Conservation (phyloP, 2,329 filamentous ascomycete genomes). For the Arthrobotrys sinensis region DNA sequence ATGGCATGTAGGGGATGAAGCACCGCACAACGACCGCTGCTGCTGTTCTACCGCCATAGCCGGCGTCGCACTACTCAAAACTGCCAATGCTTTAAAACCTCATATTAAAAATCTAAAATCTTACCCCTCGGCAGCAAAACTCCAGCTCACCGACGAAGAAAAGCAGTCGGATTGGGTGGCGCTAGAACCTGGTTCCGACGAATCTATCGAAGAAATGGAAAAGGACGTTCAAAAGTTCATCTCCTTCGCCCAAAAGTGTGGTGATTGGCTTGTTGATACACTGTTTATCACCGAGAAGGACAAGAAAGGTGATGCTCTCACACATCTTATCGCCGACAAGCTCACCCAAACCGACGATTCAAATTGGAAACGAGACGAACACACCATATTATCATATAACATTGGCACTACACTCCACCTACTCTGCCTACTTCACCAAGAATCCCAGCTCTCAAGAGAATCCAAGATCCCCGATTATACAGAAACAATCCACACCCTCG, state of each 20-base stretch:
- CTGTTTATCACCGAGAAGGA: conserved; percentile 50
- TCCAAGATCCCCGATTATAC: conserved; percentile 22
- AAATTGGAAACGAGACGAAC: conserved; percentile 49
- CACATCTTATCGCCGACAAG: conserved; percentile 54
- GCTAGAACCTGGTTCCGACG: conserved; percentile 43
- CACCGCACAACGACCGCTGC: conserved; percentile 51
- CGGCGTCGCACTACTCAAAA: conserved; percentile 39
- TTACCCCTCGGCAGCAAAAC: conserved; percentile 16
- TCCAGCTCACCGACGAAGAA: conserved; percentile 59
- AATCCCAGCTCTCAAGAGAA: conserved; percentile 18
- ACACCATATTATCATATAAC: conserved; percentile 54
- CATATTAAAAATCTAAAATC: conserved; percentile 46
- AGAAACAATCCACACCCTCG: conserved; percentile 49
- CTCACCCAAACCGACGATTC: conserved; percentile 49
- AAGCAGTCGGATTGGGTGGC: conserved; percentile 57
- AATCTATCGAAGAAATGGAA: conserved; percentile 48
- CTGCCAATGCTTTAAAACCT: conserved; percentile 39
- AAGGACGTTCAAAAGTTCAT: conserved; percentile 48
- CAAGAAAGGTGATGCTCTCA: conserved; percentile 49
- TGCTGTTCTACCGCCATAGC: conserved; percentile 58
- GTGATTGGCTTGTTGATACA: conserved; percentile 44
- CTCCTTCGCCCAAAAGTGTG: conserved; percentile 34
- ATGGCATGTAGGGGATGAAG: conserved; percentile 54
- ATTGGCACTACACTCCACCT: conserved; percentile 56
- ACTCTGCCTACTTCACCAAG: conserved; percentile 46